A percentile compares a stretch with the other conserved stretches of the same genome.
Evolutionary conservation across 1,284 basidiomycete species (phyloP).

Genomic region (Trichosporon sp.): DNA sequence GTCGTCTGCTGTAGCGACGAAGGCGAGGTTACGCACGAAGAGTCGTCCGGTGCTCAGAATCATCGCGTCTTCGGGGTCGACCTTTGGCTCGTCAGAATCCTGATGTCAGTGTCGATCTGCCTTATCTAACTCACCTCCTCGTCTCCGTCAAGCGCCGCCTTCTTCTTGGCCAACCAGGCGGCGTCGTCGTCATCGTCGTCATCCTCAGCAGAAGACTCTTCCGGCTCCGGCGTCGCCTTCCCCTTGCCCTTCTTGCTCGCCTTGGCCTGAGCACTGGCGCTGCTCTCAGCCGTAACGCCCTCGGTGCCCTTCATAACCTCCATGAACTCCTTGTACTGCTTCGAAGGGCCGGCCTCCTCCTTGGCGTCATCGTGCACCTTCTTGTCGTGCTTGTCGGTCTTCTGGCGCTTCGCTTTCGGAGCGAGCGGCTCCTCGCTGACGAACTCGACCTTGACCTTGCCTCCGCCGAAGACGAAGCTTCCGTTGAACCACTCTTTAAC

Average conservation of each 20-base stretch:
- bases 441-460: conserved; percentile 68
- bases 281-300: conserved; percentile 32
- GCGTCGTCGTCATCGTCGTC: conserved; percentile 47
- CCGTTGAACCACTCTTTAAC: conserved; percentile 82
- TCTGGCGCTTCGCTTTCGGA: conserved; percentile 25
- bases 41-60: conserved; percentile 76
- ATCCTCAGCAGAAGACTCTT: background rate
- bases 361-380: conserved; percentile 14
- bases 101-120: background rate
- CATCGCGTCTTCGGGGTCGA: conserved; percentile 53
- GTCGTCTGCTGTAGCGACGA: conserved; percentile 72
- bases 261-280: conserved; percentile 38
- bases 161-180: conserved; percentile 58
- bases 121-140: conserved; percentile 17
- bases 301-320: conserved; percentile 48
- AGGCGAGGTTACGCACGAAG: conserved; percentile 88
- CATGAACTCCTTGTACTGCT: conserved; percentile 58
- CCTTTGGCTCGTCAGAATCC: conserved; percentile 8
- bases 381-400: conserved; percentile 10
- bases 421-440: conserved; percentile 60
- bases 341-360: conserved; percentile 54
- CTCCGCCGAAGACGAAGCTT: conserved; percentile 69
- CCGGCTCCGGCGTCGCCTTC: conserved; percentile 13
- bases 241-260: conserved; percentile 56
- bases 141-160: conserved; percentile 23